phyloP scores from a whole-genome alignment of 1,284 basidiomycete species.

The Heterobasidion occidentale region DNA sequence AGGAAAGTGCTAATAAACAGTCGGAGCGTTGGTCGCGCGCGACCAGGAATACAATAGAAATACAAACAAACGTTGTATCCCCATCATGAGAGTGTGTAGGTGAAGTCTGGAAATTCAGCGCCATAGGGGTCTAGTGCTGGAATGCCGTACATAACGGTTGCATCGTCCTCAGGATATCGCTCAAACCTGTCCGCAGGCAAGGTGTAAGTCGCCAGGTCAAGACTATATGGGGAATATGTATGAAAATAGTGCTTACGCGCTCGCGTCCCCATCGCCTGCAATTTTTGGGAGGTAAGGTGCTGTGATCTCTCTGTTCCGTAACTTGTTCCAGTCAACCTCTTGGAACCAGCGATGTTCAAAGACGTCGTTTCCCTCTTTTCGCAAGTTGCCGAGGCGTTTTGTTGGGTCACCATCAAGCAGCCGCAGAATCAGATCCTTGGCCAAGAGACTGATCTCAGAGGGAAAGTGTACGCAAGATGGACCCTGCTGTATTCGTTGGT shows the following conservation, averaged over 20 bases:
- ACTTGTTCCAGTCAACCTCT: constrained; percentile 91
- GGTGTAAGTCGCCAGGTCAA: background rate
- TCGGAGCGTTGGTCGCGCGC: background rate
- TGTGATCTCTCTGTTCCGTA: constrained; percentile 83
- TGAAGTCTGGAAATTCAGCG: constrained; percentile 57
- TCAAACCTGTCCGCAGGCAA: constrained; percentile 50
- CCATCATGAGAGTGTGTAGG: constrained; percentile 34
- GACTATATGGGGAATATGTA: too few species aligned
- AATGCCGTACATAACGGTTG: constrained; percentile 48
- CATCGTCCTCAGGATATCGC: constrained; percentile 67
- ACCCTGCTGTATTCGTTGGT: constrained; percentile 80
- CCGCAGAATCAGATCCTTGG: constrained; percentile 85
- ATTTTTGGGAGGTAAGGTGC: constrained; percentile 95
- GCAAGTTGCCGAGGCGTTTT: constrained; percentile 89
- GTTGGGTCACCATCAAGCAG: constrained; percentile 88
- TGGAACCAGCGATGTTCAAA: constrained; percentile 96
- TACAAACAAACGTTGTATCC: constrained; percentile 6
- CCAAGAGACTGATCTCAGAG: constrained; percentile 68
- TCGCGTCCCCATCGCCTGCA: constrained; percentile 79
- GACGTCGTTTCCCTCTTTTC: constrained; percentile 89
- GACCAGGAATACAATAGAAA: background rate
- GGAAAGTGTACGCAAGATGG: constrained; percentile 83
- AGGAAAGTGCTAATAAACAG: constrained; percentile 5
- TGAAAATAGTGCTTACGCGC: constrained; percentile 59
- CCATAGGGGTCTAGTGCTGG: constrained; percentile 49